These are phyloP conservation scores for Talaromyces funiculosus DNA, from an alignment of 2,329 filamentous ascomycete genomes.

Conservation along the genomic window DNA sequence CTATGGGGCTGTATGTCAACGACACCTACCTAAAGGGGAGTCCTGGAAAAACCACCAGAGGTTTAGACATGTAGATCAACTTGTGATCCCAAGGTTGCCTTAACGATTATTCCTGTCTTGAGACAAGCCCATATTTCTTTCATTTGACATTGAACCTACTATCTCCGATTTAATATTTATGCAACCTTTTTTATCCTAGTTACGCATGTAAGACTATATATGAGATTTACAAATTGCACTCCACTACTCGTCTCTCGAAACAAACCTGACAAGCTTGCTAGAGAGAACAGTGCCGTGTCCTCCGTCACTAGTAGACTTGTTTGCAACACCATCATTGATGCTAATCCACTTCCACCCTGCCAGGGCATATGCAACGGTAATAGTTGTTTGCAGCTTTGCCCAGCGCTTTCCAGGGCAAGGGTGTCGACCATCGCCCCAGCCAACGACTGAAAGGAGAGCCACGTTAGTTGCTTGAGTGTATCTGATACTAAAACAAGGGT, in stretches of 20 bases:
- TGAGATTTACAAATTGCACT: neutral
- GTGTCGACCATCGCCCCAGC: slow-evolving; percentile 10
- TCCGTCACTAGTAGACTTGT: neutral
- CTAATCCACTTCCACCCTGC: slow-evolving; percentile 3
- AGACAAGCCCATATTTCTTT: slow-evolving; percentile 14
- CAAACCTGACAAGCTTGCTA: neutral
- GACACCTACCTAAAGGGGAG: neutral
- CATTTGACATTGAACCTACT: neutral
- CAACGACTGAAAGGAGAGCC: slow-evolving; percentile 1
- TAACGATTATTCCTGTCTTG: slow-evolving; percentile 44
- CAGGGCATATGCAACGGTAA: slow-evolving; percentile 9
- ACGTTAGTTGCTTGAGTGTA: neutral
- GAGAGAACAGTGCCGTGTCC: slow-evolving; percentile 24
- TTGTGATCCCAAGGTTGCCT: slow-evolving; percentile 45
- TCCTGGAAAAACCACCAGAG: neutral
- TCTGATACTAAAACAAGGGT: neutral
- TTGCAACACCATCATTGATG: neutral
- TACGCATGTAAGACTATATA: neutral
- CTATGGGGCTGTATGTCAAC: no score
- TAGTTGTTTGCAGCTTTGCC: slow-evolving; percentile 9
- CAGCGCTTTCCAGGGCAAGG: slow-evolving; percentile 9
- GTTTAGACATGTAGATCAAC: slow-evolving; percentile 21
- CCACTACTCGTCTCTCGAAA: neutral
- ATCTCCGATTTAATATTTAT: neutral
- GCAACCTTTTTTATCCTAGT: neutral